These are phyloP conservation scores for Cyberlindnera subsufficiens DNA, from an alignment of 805 yeast genomes.

Conservation along the genomic window DNA sequence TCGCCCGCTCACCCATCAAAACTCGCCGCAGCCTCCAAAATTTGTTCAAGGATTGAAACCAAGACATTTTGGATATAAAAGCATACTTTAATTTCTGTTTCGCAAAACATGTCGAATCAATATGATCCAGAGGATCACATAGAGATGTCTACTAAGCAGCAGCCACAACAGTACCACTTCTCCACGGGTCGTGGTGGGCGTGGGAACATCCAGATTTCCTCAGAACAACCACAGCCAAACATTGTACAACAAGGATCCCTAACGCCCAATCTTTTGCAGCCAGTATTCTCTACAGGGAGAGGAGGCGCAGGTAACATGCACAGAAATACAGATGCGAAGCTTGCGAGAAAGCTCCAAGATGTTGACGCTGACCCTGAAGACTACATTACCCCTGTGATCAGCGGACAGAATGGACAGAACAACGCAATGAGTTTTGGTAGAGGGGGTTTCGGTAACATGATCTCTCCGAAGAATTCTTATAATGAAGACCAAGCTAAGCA, in stretches of 20 bases:
- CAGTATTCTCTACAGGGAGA: slow-evolving; percentile 63
- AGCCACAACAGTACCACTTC: slow-evolving; percentile 31
- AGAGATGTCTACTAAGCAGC: background rate
- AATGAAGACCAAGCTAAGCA: slow-evolving; percentile 18
- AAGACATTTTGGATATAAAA: too few relatives aligned
- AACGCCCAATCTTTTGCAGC: slow-evolving; percentile 52
- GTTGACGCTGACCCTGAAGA: slow-evolving; percentile 42
- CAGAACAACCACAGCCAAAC: slow-evolving; percentile 44
- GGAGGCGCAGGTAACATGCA: slow-evolving; percentile 80
- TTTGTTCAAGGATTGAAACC: too few relatives aligned
- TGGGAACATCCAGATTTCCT: slow-evolving; percentile 51
- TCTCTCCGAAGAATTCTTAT: slow-evolving; percentile 29
- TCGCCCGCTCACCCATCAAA: too few relatives aligned
- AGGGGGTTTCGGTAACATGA: slow-evolving; percentile 62
- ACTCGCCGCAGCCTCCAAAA: too few relatives aligned
- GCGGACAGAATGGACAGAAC: slow-evolving; percentile 22
- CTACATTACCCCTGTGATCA: slow-evolving; percentile 37
- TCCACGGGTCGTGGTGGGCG: slow-evolving; percentile 83
- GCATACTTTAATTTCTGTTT: too few relatives aligned
- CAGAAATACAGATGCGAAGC: slow-evolving; percentile 49
- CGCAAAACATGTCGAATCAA: too few relatives aligned
- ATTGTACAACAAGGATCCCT: slow-evolving; percentile 54
- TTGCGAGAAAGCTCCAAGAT: slow-evolving; percentile 61
- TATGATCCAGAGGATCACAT: background rate
- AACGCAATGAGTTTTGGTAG: slow-evolving; percentile 42